A percentile compares a stretch with the other conserved stretches of the same genome.
Conservation (phyloP, 2,329 filamentous ascomycete genomes). For the Colletotrichum eleusines region DNA sequence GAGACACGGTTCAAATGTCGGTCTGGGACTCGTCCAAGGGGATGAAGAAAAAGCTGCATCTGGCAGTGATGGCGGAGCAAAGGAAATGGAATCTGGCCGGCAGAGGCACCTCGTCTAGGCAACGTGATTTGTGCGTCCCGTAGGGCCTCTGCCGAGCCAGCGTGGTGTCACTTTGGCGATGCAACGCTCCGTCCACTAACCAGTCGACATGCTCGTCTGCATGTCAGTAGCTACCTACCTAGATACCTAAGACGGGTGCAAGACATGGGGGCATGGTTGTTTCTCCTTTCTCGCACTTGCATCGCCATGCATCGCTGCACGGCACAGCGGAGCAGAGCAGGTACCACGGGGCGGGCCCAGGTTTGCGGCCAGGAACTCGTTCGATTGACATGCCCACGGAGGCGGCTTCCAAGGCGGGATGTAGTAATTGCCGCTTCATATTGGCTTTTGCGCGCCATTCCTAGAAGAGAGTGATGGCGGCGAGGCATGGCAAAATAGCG, state of each 20-base stretch:
- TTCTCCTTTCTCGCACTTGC: conserved; percentile 28
- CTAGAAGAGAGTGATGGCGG: not conserved
- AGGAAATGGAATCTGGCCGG: conserved; percentile 16
- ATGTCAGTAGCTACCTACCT: too few species aligned
- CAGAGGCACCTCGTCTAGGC: conserved; percentile 15
- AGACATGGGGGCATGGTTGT: conserved; percentile 20
- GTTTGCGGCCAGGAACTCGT: conserved; percentile 19
- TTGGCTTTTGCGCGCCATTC: conserved; percentile 8
- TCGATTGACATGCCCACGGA: conserved; percentile 17
- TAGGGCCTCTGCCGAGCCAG: conserved; percentile 32
- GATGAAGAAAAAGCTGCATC: conserved; percentile 16
- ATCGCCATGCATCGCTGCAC: conserved; percentile 37
- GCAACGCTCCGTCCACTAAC: conserved; percentile 40
- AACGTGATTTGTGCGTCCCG: conserved; percentile 40
- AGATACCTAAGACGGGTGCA: too few species aligned
- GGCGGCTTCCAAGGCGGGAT: conserved; percentile 19
- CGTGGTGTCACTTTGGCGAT: conserved; percentile 34
- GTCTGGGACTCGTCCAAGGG: conserved; percentile 26
- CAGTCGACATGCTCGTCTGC: conserved; percentile 11
- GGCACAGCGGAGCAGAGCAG: conserved; percentile 21
- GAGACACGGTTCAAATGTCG: conserved; percentile 37
- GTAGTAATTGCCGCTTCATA: not conserved
- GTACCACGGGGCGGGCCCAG: conserved; percentile 19
- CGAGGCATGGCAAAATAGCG: conserved; percentile 13
- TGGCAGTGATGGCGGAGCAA: conserved; percentile 22